Percentiles rank a stretch among this genome's conserved stretches.
Evolutionary conservation across 1,284 basidiomycete genomes (phyloP).

Genomic region (Cutaneotrichosporon arboriforme): DNA sequence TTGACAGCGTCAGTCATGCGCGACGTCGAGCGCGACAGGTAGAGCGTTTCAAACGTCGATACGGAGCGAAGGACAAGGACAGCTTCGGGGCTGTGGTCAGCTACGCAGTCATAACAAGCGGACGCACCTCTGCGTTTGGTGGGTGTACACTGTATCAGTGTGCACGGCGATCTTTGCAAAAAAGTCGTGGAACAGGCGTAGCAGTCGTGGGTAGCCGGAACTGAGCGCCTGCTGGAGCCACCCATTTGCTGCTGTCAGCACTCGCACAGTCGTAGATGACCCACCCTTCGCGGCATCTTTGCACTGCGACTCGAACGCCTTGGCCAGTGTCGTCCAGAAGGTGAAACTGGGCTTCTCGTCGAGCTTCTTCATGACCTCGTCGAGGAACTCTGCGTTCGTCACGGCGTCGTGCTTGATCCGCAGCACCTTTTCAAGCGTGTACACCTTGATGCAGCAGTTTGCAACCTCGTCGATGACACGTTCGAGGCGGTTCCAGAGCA

Average conservation of each 20-base stretch:
- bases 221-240: slow-evolving; percentile 81
- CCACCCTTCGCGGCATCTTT: slow-evolving; percentile 69
- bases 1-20: slow-evolving; percentile 73
- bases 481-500: slow-evolving; percentile 77
- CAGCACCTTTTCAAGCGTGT: slow-evolving; percentile 88
- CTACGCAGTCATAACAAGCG: not conserved
- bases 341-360: slow-evolving; percentile 83
- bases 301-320: slow-evolving; percentile 70
- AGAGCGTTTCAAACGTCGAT: slow-evolving; percentile 72
- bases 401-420: slow-evolving; percentile 75
- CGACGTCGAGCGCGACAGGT: slow-evolving; percentile 73
- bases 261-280: slow-evolving; percentile 5
- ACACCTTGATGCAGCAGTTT: slow-evolving; percentile 87
- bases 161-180: slow-evolving; percentile 90
- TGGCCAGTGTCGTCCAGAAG: slow-evolving; percentile 82
- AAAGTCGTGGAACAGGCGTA: slow-evolving; percentile 90
- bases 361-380: slow-evolving; percentile 83
- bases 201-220: slow-evolving; percentile 72
- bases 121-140: slow-evolving; percentile 69
- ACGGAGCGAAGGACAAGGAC: slow-evolving; percentile 77
- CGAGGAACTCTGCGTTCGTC: slow-evolving; percentile 73
- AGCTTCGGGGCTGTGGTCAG: slow-evolving; percentile 68
- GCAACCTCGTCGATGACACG: slow-evolving; percentile 81
- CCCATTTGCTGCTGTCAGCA: slow-evolving; percentile 37
- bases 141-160: slow-evolving; percentile 84